Evolutionary conservation across 805 yeast species (phyloP), one percentile per base, ranked within the genome.

Genomic region (Phaffomyces antillensis): DNA sequence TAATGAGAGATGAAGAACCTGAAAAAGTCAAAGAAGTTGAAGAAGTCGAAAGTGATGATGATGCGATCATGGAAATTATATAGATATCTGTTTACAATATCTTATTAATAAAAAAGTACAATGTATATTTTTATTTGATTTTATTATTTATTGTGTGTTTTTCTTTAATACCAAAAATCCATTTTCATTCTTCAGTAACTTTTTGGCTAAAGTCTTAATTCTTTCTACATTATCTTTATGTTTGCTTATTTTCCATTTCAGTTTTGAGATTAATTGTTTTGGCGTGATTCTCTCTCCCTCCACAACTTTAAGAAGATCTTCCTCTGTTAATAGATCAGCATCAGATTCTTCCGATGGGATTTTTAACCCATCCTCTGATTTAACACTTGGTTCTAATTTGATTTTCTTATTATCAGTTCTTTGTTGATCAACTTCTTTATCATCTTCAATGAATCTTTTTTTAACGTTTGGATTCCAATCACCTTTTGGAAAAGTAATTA

Each of bases 1-100:
- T 91, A 51, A 85, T 86, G 93, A 79, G 97, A 70, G 97, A 91
- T 58, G 97, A 90, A 58, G 76, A 74, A 10, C 75, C 77, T 4
- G 67, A 61, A 50, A 72, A 40, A 17, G 9, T 40, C 31, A 76
- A 67, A 25, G 77, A 74, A 44, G 60, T 57, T 13, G 54, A 68
- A 26, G 77, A 74, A 45, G 60, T 57, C 11, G 53, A 47, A 17
- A 53, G 50, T n/a, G 66, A 55, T 13, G 62, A 66, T 41, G 65
- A 66, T 7, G 70, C 64, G 42, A 62, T 67, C 41, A 62, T 66
- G 30, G 70, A 65, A 49, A 67, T 67, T 37, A 56, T 58, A 31
- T 67, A 58, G 37, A 30, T 16, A n/a, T 7, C 8, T 32, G 11
- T 31, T 31, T 31, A 7, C 8, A 13, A 2, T 31, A 13, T 31